Base-by-base conservation (phyloP, 305 asterid species). In the Euphrasia arctica region DNA sequence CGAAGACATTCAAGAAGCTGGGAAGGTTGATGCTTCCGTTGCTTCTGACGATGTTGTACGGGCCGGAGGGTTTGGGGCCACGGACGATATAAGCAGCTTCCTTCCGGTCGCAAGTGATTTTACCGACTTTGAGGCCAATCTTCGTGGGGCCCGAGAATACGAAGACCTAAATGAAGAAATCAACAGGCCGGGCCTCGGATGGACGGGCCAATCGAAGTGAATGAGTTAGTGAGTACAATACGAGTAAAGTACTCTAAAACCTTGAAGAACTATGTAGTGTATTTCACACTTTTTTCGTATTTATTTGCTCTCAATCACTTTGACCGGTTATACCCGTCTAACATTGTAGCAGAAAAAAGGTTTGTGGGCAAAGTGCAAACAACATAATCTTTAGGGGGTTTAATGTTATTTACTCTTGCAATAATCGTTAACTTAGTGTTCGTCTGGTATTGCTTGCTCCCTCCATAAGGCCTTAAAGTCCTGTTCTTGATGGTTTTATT, bases 21-120 rank as follows among this genome's bases (percentile, higher is more conserved):
- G 66, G 13, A 50, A 69, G 51, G 57, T 36, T 59, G 73, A 69
- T 54, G 60, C 76, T 57, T 48, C 13, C 18, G 62, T 83, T 62
- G 71, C 78, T 67, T 72, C 88, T 12, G 95, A 88, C 59, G 96
- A 90, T 41, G 81, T 88, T 29, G 56, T 77, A 55, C 72, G 84
- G 43, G 96, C 95, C 1, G 96, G 93, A 67, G 96, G 97, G 10
- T 78, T 80, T 62, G 91, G 96, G 70, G 89, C 89, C 56, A 82
- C 82, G 42, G 95, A 88, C 49, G 88, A 83, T 66, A 78, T 86
- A 66, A 75, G 79, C 64, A 88, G 82, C 67, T 70, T 83, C 49
- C 86, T 90, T 68, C 95, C 93, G 5, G 82, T 80, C 57, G 96
- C 95, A 9, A 67, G 87, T 55, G 93, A 84, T 72, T 79, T 74